These are phyloP conservation scores for Cladophialophora bantiana DNA, from an alignment of 2,329 filamentous ascomycete species.

Conservation along the genomic window DNA sequence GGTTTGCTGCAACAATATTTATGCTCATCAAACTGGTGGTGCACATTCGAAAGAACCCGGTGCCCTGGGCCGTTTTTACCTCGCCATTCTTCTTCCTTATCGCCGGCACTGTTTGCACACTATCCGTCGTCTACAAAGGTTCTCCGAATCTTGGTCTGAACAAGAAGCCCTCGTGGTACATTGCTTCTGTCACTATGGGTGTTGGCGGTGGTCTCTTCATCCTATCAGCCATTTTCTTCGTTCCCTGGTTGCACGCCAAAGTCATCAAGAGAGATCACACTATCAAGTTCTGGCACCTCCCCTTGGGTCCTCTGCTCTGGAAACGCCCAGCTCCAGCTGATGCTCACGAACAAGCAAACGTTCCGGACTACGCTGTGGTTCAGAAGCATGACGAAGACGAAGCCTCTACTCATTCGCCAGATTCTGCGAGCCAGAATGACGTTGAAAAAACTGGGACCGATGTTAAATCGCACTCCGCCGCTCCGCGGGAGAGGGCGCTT, in stretches of 20 bases:
- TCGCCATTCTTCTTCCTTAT: constrained; percentile 80
- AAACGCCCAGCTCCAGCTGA: constrained; percentile 63
- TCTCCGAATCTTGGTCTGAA: constrained; percentile 70
- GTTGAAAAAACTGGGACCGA: constrained; percentile 37
- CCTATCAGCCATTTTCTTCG: constrained; percentile 72
- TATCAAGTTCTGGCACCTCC: constrained; percentile 68
- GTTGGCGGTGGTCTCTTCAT: constrained; percentile 66
- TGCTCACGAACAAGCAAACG: constrained; percentile 59
- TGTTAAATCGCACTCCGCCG: constrained; percentile 22
- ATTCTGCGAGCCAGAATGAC: background rate
- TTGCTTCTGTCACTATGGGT: constrained; percentile 71
- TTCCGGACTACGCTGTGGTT: constrained; percentile 79
- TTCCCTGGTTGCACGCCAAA: constrained; percentile 71
- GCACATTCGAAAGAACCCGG: constrained; percentile 73
- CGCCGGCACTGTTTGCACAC: constrained; percentile 72
- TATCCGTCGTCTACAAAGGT: constrained; percentile 83
- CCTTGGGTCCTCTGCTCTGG: constrained; percentile 70
- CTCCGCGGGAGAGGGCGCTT: constrained; percentile 10
- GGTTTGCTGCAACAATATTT: constrained; percentile 73
- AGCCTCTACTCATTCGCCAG: constrained; percentile 11
- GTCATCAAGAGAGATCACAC: constrained; percentile 73
- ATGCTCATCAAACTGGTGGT: constrained; percentile 75
- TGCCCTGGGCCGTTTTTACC: constrained; percentile 74
- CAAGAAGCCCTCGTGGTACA: constrained; percentile 72
- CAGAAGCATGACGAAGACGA: constrained; percentile 65